These are phyloP conservation scores for Tolypocladium capitatum DNA, from an alignment of 2,329 filamentous ascomycete species.

Conservation along the genomic window DNA sequence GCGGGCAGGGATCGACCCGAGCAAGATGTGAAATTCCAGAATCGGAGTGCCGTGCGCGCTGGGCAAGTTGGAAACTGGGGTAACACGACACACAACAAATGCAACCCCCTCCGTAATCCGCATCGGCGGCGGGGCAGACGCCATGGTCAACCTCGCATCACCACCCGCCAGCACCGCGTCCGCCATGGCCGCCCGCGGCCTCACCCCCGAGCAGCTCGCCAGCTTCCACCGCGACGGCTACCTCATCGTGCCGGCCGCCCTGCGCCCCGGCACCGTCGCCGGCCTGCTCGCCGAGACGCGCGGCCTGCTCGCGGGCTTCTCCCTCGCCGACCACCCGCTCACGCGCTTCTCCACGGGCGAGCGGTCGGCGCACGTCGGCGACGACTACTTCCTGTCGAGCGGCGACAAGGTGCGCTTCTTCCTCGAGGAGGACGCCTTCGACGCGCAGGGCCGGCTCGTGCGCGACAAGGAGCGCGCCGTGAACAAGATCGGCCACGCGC, in stretches of 20 bases:
- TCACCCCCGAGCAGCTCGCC: conserved; percentile 57
- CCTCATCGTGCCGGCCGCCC: conserved; percentile 69
- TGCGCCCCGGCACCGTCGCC: conserved; percentile 51
- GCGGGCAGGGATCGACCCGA: too few relatives aligned
- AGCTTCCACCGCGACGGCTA: conserved; percentile 77
- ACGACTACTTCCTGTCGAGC: conserved; percentile 83
- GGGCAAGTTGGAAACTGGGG: neutral
- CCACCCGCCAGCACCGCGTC: too few relatives aligned
- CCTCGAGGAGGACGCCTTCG: conserved; percentile 90
- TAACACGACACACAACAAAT: neutral
- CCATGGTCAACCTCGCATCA: neutral
- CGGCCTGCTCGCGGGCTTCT: conserved; percentile 59
- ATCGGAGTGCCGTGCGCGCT: neutral
- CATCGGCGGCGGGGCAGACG: neutral
- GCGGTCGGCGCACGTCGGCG: conserved; percentile 67
- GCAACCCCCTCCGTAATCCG: neutral
- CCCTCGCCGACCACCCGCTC: conserved; percentile 75
- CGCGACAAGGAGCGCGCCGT: conserved; percentile 77
- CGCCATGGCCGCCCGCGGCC: conserved; percentile 33
- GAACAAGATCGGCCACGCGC: conserved; percentile 76
- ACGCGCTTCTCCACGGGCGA: conserved; percentile 84
- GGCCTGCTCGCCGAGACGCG: conserved; percentile 63
- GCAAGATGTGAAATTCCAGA: too few relatives aligned
- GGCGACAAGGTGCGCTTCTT: conserved; percentile 94
- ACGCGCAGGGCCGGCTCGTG: conserved; percentile 45